phyloP scores from a whole-genome alignment of 2,329 filamentous ascomycete genomes.

The Malbranchea cinnamomea region DNA sequence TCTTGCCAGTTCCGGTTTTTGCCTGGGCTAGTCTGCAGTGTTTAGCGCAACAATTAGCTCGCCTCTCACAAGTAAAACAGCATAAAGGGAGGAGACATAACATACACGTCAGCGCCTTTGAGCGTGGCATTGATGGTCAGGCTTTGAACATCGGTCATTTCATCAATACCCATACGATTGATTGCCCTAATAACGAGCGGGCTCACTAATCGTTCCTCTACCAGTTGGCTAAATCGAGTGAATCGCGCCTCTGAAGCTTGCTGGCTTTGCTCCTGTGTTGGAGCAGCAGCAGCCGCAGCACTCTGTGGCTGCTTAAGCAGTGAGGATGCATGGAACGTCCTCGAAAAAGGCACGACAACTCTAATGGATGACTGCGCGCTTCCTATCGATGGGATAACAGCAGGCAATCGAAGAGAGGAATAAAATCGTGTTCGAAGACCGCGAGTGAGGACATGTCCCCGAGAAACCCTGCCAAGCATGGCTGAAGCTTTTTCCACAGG shows the following conservation, averaged over 20 bases:
- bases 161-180: constrained; percentile 57
- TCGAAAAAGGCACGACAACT: constrained; percentile 10
- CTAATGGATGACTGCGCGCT: constrained; percentile 14
- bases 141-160: constrained; percentile 86
- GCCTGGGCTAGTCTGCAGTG: constrained; percentile 65
- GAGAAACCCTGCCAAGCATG: constrained; percentile 27
- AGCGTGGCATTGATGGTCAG: constrained; percentile 70
- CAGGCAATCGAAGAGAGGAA: constrained; percentile 15
- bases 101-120: constrained; percentile 69
- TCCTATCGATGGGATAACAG: constrained; percentile 15
- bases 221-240: constrained; percentile 26
- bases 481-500: constrained; percentile 4
- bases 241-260: constrained; percentile 12
- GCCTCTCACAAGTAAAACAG: no score
- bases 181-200: constrained; percentile 52
- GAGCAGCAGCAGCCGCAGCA: constrained; percentile 15
- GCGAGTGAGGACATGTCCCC: constrained; percentile 21
- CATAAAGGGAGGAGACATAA: constrained; percentile 11
- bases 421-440: constrained; percentile 21
- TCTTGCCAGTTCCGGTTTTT: constrained; percentile 95
- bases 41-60: constrained; percentile 11
- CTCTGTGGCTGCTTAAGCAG: constrained; percentile 13
- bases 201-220: constrained; percentile 37
- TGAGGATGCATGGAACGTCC: constrained; percentile 20
- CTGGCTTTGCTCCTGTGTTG: constrained; percentile 9